Conservation (phyloP, 106 monocot species). For the Narthecium ossifragum region DNA sequence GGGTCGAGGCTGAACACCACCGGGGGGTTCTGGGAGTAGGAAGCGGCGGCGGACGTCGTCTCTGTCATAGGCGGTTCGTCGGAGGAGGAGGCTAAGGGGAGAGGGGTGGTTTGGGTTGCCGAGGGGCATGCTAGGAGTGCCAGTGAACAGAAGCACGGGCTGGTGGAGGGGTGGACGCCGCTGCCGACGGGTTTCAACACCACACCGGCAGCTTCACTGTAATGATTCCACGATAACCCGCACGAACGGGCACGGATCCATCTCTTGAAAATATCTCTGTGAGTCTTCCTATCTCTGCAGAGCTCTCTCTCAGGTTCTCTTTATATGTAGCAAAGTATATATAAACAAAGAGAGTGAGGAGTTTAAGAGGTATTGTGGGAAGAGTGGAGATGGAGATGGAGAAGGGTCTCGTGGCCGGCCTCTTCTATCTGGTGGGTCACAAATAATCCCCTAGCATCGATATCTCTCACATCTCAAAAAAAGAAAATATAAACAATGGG, state of each 20-base stretch:
- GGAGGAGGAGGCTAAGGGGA: conserved; percentile 9
- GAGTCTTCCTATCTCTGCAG: too few species aligned
- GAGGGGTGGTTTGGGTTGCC: conserved; percentile 15
- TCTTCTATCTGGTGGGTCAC: too few species aligned
- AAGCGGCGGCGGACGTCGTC: neutral
- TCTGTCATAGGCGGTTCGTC: neutral
- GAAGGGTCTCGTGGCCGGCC: too few species aligned
- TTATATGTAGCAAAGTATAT: too few species aligned
- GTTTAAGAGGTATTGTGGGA: too few species aligned
- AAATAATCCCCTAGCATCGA: too few species aligned
- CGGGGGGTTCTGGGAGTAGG: conserved; percentile 6
- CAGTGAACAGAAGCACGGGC: conserved; percentile 53
- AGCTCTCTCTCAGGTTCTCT: too few species aligned
- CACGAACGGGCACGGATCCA: conserved; percentile 80
- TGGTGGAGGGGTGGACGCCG: conserved; percentile 53
- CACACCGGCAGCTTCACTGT: conserved; percentile 46
- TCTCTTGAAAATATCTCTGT: neutral
- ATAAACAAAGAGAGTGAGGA: too few species aligned
- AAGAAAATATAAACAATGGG: too few species aligned
- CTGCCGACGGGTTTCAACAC: conserved; percentile 25
- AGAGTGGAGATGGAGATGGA: too few species aligned
- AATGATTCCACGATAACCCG: conserved; percentile 58
- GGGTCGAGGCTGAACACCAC: conserved; percentile 31
- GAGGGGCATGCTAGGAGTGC: conserved; percentile 23
- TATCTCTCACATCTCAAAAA: too few species aligned